phyloP scores from a whole-genome alignment of 352 stramenopile species.

The Aphanomyces astaci region DNA sequence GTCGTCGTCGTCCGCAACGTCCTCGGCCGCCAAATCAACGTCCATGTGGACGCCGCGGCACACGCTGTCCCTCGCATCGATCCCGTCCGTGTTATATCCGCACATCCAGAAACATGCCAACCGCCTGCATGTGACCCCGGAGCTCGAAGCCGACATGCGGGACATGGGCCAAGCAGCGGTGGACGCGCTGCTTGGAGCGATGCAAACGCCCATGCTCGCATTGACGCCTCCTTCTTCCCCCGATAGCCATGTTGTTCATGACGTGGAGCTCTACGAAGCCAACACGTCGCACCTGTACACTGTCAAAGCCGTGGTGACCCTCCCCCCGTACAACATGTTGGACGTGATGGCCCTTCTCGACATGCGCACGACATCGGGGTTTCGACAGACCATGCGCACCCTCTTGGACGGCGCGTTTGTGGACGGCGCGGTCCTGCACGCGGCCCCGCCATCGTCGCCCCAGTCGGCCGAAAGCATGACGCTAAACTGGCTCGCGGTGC shows the following conservation, averaged over 20 bases:
- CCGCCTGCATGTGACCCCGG: background rate
- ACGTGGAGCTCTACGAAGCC: background rate
- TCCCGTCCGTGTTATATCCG: background rate
- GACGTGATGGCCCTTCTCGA: background rate
- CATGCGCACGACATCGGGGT: background rate
- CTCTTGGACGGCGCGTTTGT: background rate
- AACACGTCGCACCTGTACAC: background rate
- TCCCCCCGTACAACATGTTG: background rate
- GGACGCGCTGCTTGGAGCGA: background rate
- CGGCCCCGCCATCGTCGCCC: background rate
- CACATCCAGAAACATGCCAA: background rate
- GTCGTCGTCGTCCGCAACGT: too few species aligned
- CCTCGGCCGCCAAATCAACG: too few species aligned
- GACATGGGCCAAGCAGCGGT: background rate
- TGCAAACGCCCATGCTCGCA: background rate
- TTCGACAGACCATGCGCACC: background rate
- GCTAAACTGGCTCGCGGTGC: background rate
- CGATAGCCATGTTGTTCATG: background rate
- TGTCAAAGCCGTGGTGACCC: background rate
- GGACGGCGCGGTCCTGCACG: background rate
- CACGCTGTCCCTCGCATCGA: background rate
- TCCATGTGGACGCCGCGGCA: background rate
- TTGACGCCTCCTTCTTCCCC: background rate
- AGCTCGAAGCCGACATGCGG: background rate
- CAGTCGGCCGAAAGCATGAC: background rate